Conservation (phyloP, 345 rosid species). For the Combretum micranthum region DNA sequence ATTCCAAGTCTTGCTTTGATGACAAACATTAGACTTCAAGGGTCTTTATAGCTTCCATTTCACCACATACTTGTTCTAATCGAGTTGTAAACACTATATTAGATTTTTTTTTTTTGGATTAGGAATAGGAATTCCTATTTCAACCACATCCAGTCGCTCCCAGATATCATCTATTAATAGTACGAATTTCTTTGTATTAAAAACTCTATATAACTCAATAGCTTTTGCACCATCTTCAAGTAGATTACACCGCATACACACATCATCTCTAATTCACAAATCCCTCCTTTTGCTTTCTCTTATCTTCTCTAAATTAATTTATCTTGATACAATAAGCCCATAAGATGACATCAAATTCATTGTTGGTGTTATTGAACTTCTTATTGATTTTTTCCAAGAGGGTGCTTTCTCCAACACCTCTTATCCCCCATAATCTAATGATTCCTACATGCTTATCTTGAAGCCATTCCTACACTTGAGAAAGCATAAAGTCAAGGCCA, state of each 20-base stretch:
- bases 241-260: not conserved
- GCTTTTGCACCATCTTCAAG: conserved; percentile 4
- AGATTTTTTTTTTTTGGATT: not conserved
- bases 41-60: conserved; percentile 15
- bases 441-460: not conserved
- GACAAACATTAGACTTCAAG: conserved; percentile 11
- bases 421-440: conserved; percentile 16
- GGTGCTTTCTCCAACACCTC: conserved; percentile 19
- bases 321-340: conserved; percentile 13
- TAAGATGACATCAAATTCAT: conserved; percentile 8
- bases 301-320: not conserved
- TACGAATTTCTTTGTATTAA: conserved; percentile 13
- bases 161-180: conserved; percentile 16
- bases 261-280: not conserved
- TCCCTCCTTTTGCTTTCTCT: not conserved
- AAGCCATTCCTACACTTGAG: conserved; percentile 2
- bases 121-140: conserved; percentile 16
- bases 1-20: conserved; percentile 1
- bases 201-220: not conserved
- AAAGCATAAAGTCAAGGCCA: not conserved
- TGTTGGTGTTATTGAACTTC: not conserved
- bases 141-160: conserved; percentile 1
- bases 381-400: conserved; percentile 14
- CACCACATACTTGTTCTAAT: conserved; percentile 15
- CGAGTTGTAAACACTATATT: conserved; percentile 22